Percentiles rank a stretch among this genome's conserved stretches.
phyloP scores from a whole-genome alignment of 1,139 yeast species.

The Yamadazyma conglobata region DNA sequence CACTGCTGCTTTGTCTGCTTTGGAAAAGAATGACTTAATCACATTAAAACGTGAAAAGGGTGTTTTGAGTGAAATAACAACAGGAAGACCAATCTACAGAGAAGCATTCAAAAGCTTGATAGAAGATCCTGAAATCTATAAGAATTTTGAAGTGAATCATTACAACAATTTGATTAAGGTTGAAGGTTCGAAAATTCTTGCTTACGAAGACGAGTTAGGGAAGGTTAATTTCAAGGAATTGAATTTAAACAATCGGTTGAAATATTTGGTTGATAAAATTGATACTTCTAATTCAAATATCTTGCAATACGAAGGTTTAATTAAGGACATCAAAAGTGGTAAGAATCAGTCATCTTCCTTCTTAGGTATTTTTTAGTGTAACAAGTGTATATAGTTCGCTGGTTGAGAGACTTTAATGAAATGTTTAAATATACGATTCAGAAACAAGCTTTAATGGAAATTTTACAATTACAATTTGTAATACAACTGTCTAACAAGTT shows the following conservation, averaged over 20 bases:
- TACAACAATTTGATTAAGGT: constrained; percentile 50
- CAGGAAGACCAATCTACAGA: constrained; percentile 81
- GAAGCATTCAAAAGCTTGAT: constrained; percentile 75
- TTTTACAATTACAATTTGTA: too few relatives aligned
- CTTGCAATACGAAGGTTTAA: constrained; percentile 32
- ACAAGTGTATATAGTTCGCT: constrained; percentile 5
- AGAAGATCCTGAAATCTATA: constrained; percentile 52
- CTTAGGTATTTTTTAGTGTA: constrained; percentile 12
- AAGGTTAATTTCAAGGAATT: constrained; percentile 42
- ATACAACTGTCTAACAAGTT: background rate
- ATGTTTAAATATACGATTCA: background rate
- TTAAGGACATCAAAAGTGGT: constrained; percentile 18
- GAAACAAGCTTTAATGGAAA: too few relatives aligned
- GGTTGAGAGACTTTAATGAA: constrained; percentile 1
- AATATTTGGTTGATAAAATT: constrained; percentile 65
- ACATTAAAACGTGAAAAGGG: constrained; percentile 72
- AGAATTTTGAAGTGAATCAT: constrained; percentile 62
- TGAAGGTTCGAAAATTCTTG: constrained; percentile 62
- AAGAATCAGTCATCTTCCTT: constrained; percentile 8
- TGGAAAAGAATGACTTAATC: constrained; percentile 79
- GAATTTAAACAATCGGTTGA: constrained; percentile 56
- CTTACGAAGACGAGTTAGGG: constrained; percentile 69
- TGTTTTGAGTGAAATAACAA: constrained; percentile 57
- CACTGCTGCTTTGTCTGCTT: constrained; percentile 51
- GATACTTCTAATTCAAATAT: constrained; percentile 52